A percentile compares a stretch with the other conserved stretches of the same genome.
phyloP scores from a whole-genome alignment of 1,284 basidiomycete species.

The Ceratobasidium sp. region DNA sequence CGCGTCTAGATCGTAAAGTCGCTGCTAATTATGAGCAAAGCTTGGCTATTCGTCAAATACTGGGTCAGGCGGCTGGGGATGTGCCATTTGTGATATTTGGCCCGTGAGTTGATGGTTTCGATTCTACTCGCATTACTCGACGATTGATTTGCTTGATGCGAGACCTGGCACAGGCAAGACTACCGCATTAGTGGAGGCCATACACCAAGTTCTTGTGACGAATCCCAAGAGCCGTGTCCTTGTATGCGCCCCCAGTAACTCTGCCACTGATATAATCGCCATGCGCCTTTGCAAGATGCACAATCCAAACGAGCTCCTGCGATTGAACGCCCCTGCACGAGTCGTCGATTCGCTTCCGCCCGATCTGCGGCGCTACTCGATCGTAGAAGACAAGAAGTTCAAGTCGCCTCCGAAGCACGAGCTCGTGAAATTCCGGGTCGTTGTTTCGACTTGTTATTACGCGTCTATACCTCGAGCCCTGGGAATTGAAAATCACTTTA shows the following conservation, averaged over 20 bases:
- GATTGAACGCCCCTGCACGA: conserved; percentile 70
- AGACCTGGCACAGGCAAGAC: conserved; percentile 76
- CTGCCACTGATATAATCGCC: conserved; percentile 67
- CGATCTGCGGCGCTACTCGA: conserved; percentile 22
- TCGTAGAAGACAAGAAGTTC: conserved; percentile 22
- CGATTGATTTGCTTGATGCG: not conserved
- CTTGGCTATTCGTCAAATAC: conserved; percentile 62
- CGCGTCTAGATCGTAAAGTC: no score
- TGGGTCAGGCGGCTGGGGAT: conserved; percentile 55
- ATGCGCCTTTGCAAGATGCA: conserved; percentile 56
- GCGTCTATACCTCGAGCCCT: conserved; percentile 63
- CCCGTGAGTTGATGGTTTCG: conserved; percentile 33
- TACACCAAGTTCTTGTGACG: conserved; percentile 60
- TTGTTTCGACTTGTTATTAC: conserved; percentile 62
- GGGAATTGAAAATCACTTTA: conserved; percentile 64
- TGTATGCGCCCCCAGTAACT: conserved; percentile 70
- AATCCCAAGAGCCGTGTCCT: conserved; percentile 60
- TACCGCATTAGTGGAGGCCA: conserved; percentile 69
- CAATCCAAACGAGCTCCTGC: conserved; percentile 56
- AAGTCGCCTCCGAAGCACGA: not conserved
- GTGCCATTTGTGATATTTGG: conserved; percentile 66
- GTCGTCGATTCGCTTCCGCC: conserved; percentile 47
- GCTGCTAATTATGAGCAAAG: conserved; percentile 62
- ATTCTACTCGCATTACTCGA: not conserved
- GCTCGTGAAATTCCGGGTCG: conserved; percentile 60